Conservation (phyloP, 495 filamentous ascomycete genomes). For the Lichina pygmaea region DNA sequence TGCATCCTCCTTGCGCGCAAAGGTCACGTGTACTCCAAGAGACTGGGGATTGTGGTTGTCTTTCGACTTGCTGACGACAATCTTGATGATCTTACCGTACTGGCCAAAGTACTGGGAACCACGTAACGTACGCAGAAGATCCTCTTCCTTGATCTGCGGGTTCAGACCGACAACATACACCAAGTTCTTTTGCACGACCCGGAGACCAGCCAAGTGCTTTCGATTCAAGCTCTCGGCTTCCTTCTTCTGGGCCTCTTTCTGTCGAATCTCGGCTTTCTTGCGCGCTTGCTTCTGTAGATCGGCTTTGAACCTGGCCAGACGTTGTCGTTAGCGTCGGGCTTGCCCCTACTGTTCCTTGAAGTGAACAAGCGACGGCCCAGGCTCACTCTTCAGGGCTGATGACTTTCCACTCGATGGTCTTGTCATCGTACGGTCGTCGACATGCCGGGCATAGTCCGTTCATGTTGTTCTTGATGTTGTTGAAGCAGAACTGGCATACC, state of each 20-base stretch:
- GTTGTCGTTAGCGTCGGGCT: not conserved
- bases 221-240: constrained; percentile 86
- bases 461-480: constrained; percentile 91
- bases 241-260: constrained; percentile 84
- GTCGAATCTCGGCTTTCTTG: constrained; percentile 68
- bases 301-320: constrained; percentile 36
- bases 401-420: constrained; percentile 85
- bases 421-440: constrained; percentile 79
- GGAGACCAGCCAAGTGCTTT: constrained; percentile 80
- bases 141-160: constrained; percentile 73
- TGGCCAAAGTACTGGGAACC: constrained; percentile 87
- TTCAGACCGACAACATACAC: constrained; percentile 93
- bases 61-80: constrained; percentile 91
- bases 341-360: not conserved
- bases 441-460: constrained; percentile 93
- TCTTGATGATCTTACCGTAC: constrained; percentile 95
- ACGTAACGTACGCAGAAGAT: constrained; percentile 63
- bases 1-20: constrained; percentile 67
- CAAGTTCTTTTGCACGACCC: constrained; percentile 93
- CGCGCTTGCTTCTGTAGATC: constrained; percentile 74
- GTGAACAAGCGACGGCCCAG: no score
- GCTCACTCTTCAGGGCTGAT: constrained; percentile 80
- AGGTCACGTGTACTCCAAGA: constrained; percentile 93
- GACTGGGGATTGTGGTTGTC: constrained; percentile 46
- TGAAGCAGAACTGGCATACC: constrained; percentile 99